A percentile compares a stretch with the other conserved stretches of the same genome.
Conservation (phyloP, 495 filamentous ascomycete genomes). For the Xylaria sp. region DNA sequence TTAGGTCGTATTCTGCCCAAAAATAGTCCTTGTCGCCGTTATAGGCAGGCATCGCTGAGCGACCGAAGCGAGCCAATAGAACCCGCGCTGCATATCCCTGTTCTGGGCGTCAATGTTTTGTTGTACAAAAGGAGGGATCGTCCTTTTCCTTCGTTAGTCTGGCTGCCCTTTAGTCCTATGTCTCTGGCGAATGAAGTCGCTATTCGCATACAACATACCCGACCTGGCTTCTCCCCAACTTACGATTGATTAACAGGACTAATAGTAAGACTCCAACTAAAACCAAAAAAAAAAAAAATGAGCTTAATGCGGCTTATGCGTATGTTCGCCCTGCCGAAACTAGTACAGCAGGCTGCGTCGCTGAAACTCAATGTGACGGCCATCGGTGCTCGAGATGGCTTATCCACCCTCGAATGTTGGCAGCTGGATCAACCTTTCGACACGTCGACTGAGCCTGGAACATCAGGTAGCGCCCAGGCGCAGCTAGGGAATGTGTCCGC, state of each 20-base stretch:
- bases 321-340: conserved; percentile 6
- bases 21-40: not conserved
- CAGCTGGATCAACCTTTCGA: conserved; percentile 51
- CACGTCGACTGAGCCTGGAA: conserved; percentile 52
- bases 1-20: not conserved
- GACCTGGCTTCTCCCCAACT: not conserved
- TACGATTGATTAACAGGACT: not conserved
- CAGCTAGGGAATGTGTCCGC: conserved; percentile 47
- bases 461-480: conserved; percentile 44
- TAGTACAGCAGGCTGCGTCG: conserved; percentile 6
- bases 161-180: not conserved
- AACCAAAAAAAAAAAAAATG: too few species aligned
- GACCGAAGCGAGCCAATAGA: conserved; percentile 13
- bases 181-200: not conserved
- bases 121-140: conserved; percentile 20
- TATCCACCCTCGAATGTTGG: conserved; percentile 64
- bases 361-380: conserved; percentile 40
- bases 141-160: conserved; percentile 3
- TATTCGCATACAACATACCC: not conserved
- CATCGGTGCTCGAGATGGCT: conserved; percentile 35
- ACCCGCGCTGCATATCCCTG: not conserved
- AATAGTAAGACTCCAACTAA: not conserved
- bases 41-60: not conserved
- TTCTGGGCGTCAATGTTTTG: not conserved
- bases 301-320: conserved; percentile 4